phyloP scores from a whole-genome alignment of 2,329 filamentous ascomycete genomes.

The Tolypocladium tropicale region DNA sequence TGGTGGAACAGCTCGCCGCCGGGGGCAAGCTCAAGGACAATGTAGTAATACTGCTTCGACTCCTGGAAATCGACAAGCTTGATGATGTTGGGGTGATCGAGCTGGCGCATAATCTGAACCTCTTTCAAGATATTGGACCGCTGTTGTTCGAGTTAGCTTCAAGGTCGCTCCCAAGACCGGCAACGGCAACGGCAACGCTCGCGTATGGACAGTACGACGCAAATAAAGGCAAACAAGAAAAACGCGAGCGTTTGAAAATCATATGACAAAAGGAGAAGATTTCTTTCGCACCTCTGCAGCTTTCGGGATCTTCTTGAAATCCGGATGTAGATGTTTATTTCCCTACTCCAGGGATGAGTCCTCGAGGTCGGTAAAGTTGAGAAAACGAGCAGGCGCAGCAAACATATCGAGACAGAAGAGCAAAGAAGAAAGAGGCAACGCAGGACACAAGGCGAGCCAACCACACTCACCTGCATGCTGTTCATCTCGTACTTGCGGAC shows the following conservation, averaged over 20 bases:
- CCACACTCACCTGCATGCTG: constrained; percentile 79
- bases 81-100: constrained; percentile 94
- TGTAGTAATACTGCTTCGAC: constrained; percentile 93
- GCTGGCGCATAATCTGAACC: constrained; percentile 94
- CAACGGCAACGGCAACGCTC: not conserved
- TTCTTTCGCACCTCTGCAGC: constrained; percentile 92
- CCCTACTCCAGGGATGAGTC: constrained; percentile 51
- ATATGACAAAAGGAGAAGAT: constrained; percentile 22
- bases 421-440: constrained; percentile 9
- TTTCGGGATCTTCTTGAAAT: constrained; percentile 91
- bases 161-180: not conserved
- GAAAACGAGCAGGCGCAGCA: constrained; percentile 14
- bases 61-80: constrained; percentile 91
- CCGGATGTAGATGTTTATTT: constrained; percentile 87
- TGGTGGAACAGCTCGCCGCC: constrained; percentile 97
- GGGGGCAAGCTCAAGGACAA: constrained; percentile 87
- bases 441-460: constrained; percentile 4
- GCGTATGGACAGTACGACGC: not conserved
- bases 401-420: constrained; percentile 4
- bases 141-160: constrained; percentile 38
- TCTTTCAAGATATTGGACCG: constrained; percentile 97
- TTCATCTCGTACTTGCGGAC: constrained; percentile 99
- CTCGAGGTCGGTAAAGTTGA: constrained; percentile 42
- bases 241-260: constrained; percentile 14
- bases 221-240: constrained; percentile 12